Conservation (phyloP, 768 basidiomycete species). For the Amyloporia xantha region DNA sequence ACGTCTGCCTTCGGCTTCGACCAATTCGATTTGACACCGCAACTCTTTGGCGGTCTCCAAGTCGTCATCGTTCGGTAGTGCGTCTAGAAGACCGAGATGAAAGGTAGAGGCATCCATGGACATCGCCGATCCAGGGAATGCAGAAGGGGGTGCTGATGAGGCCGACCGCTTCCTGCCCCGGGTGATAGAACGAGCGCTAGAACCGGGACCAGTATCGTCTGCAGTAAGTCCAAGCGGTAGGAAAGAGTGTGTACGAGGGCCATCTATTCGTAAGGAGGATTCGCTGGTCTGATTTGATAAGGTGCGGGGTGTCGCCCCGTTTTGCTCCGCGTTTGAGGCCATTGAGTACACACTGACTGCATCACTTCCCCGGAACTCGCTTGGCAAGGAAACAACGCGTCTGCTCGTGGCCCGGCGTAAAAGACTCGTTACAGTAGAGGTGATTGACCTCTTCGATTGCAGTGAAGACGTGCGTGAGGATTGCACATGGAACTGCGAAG, state of each 20-base stretch:
- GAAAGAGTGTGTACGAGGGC: neutral
- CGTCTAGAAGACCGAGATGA: slow-evolving; percentile 24
- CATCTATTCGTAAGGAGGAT: slow-evolving; percentile 22
- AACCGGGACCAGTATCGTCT: slow-evolving; percentile 7
- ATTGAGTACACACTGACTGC: slow-evolving; percentile 24
- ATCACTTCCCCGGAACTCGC: slow-evolving; percentile 20
- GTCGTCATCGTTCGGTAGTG: slow-evolving; percentile 48
- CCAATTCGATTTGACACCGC: slow-evolving; percentile 54
- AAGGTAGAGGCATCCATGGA: slow-evolving; percentile 12
- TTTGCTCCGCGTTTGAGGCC: slow-evolving; percentile 14
- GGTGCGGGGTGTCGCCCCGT: slow-evolving; percentile 14
- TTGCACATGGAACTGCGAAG: slow-evolving; percentile 18
- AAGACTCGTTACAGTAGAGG: slow-evolving; percentile 29
- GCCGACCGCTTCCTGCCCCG: slow-evolving; percentile 18
- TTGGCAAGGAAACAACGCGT: slow-evolving; percentile 16
- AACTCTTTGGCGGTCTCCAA: slow-evolving; percentile 57
- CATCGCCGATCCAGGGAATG: slow-evolving; percentile 20
- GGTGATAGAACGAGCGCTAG: slow-evolving; percentile 7
- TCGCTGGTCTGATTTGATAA: slow-evolving; percentile 46
- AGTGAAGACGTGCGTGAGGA: slow-evolving; percentile 23
- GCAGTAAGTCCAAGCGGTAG: neutral
- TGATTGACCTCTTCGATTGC: slow-evolving; percentile 26
- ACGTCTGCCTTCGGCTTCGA: slow-evolving; percentile 66
- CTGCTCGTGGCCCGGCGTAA: slow-evolving; percentile 28
- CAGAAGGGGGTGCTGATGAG: slow-evolving; percentile 27